These are phyloP conservation scores for Leishmania gerbilli DNA, from an alignment of 208 protist genomes.

Conservation along the genomic window DNA sequence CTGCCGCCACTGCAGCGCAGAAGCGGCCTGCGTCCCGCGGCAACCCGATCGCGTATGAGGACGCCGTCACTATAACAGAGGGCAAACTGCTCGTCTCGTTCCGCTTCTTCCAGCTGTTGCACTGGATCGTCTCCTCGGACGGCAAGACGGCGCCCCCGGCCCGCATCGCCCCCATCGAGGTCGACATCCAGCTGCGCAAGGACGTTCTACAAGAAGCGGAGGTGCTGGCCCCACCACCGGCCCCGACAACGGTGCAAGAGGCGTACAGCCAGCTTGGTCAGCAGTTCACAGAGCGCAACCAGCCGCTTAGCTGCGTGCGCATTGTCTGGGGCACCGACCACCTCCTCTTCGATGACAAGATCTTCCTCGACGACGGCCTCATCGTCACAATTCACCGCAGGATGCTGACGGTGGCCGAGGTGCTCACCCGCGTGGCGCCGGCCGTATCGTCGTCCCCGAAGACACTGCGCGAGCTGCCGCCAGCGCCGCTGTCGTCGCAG, in stretches of 20 bases:
- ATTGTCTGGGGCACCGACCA: conserved; percentile 67
- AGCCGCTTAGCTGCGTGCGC: conserved; percentile 71
- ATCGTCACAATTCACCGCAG: conserved; percentile 79
- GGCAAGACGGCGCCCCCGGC: conserved; percentile 6
- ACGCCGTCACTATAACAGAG: conserved; percentile 57
- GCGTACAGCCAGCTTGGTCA: conserved; percentile 58
- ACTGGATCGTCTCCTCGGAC: conserved; percentile 32
- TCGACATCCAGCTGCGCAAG: conserved; percentile 76
- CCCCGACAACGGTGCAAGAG: conserved; percentile 51
- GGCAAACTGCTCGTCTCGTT: conserved; percentile 60
- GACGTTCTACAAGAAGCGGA: conserved; percentile 83
- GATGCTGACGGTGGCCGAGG: conserved; percentile 67
- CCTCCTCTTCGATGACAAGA: conserved; percentile 73
- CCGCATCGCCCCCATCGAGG: conserved; percentile 54
- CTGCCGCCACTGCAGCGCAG: conserved; percentile 1
- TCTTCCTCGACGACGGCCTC: conserved; percentile 78
- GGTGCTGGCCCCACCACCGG: conserved; percentile 51
- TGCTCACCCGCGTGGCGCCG: conserved; percentile 42
- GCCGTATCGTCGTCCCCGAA: neutral
- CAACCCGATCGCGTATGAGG: conserved; percentile 33
- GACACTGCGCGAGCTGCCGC: neutral
- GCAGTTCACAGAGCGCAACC: conserved; percentile 83
- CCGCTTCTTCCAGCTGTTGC: conserved; percentile 63
- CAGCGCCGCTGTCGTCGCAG: neutral
- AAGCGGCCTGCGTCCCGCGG: neutral